phyloP scores from a whole-genome alignment of 345 rosid genomes.

The Gossypium ekmanianum region DNA sequence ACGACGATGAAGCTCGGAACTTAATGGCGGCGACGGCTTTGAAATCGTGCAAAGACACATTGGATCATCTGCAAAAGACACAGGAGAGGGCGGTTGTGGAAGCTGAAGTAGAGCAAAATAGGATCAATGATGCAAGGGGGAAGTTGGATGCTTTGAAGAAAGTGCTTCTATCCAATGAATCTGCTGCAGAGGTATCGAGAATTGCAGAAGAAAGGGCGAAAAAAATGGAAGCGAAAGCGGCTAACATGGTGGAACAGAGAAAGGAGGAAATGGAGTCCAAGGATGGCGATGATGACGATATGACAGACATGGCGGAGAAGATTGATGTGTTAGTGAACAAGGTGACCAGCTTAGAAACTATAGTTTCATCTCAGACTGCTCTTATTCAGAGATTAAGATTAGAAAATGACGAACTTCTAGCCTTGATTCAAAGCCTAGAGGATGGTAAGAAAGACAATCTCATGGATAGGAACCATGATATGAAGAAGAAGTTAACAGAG shows the following conservation, averaged over 20 bases:
- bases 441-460: constrained; percentile 45
- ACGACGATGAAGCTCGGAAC: constrained; percentile 77
- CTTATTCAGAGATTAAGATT: constrained; percentile 55
- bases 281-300: constrained; percentile 35
- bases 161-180: constrained; percentile 28
- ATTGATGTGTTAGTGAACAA: constrained; percentile 83
- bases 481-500: constrained; percentile 47
- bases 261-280: constrained; percentile 49
- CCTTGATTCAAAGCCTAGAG: constrained; percentile 58
- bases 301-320: constrained; percentile 78
- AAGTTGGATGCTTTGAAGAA: constrained; percentile 53
- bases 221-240: constrained; percentile 28
- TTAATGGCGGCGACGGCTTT: constrained; percentile 78
- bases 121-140: constrained; percentile 41
- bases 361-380: constrained; percentile 67
- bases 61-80: constrained; percentile 58
- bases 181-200: not conserved
- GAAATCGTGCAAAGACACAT: constrained; percentile 74
- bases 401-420: constrained; percentile 72
- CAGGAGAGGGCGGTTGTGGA: constrained; percentile 55
- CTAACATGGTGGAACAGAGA: constrained; percentile 21
- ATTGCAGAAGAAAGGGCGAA: constrained; percentile 18
- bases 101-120: constrained; percentile 46
- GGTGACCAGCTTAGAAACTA: constrained; percentile 68
- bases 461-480: constrained; percentile 36